Evolutionary conservation across 192 early-diverging fungal species (phyloP).

Genomic region (Dissophora ornata): DNA sequence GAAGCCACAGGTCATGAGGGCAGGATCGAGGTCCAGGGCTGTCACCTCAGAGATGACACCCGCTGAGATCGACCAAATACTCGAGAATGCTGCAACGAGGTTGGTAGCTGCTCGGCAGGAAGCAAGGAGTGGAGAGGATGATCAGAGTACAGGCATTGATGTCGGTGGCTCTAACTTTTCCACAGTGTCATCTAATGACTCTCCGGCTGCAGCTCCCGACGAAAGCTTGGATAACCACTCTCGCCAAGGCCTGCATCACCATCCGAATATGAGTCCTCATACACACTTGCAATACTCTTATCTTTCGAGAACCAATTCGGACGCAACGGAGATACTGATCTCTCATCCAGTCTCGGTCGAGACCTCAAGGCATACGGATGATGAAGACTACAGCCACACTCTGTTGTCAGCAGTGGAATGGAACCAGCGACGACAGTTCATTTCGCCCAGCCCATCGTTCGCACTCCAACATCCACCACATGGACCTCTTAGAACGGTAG

Average conservation of each 20-base stretch:
- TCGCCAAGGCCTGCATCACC: not conserved
- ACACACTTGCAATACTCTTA: slow-evolving; percentile 14
- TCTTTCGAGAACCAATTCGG: slow-evolving; percentile 36
- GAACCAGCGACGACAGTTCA: slow-evolving; percentile 8
- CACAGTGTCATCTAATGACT: not conserved
- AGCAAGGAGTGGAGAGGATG: not conserved
- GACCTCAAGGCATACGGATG: slow-evolving; percentile 30
- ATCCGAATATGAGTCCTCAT: not conserved
- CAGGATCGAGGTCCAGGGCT: slow-evolving; percentile 24
- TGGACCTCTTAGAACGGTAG: not conserved
- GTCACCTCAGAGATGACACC: slow-evolving; percentile 31
- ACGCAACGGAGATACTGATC: slow-evolving; percentile 32
- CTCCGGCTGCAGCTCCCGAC: not conserved
- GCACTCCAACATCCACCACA: slow-evolving; percentile 23
- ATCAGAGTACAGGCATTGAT: not conserved
- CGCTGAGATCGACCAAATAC: slow-evolving; percentile 31
- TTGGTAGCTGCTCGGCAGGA: slow-evolving; percentile 21
- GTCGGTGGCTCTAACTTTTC: too few species aligned
- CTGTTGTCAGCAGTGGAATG: slow-evolving; percentile 1
- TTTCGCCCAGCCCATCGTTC: not conserved
- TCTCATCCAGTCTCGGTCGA: slow-evolving; percentile 32
- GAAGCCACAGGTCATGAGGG: slow-evolving; percentile 1
- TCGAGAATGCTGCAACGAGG: slow-evolving; percentile 28
- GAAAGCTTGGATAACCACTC: slow-evolving; percentile 5
- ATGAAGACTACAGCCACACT: slow-evolving; percentile 23